Evolutionary conservation across 2,329 filamentous ascomycete genomes (phyloP).

Genomic region (Cladosporium sp.): DNA sequence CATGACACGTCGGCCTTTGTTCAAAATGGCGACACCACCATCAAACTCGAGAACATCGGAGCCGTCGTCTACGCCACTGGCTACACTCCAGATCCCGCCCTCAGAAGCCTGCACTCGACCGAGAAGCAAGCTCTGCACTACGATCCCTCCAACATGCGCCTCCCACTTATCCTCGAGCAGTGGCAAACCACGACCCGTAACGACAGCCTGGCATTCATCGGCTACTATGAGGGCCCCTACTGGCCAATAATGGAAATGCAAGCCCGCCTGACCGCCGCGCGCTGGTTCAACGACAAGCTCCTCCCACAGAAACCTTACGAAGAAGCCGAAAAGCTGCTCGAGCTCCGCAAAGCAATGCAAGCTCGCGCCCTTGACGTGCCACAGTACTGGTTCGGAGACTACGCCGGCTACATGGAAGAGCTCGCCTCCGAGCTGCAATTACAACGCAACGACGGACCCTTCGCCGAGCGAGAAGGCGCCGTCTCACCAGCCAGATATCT

Average conservation of each 20-base stretch:
- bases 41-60: constrained; percentile 51
- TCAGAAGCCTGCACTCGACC: constrained; percentile 59
- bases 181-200: constrained; percentile 43
- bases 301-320: constrained; percentile 19
- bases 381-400: constrained; percentile 83
- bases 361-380: constrained; percentile 46
- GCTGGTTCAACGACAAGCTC: constrained; percentile 51
- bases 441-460: constrained; percentile 35
- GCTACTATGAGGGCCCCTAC: constrained; percentile 78
- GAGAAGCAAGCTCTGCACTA: constrained; percentile 57
- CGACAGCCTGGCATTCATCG: constrained; percentile 68
- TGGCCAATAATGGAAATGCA: constrained; percentile 90
- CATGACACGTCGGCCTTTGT: constrained; percentile 5
- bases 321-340: constrained; percentile 45
- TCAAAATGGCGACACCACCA: not conserved
- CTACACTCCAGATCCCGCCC: constrained; percentile 60
- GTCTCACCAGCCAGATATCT: constrained; percentile 34
- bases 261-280: constrained; percentile 60
- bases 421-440: constrained; percentile 59
- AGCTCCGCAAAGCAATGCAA: constrained; percentile 44
- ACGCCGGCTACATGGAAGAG: constrained; percentile 69
- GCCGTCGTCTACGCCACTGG: constrained; percentile 73
- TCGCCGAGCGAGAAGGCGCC: constrained; percentile 47
- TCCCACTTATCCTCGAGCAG: constrained; percentile 64
- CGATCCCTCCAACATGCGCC: constrained; percentile 49